Evolutionary conservation across 2,329 filamentous ascomycete species (phyloP), one percentile per base, ranked within the genome.

Genomic region (Zymoseptoria passerinii): DNA sequence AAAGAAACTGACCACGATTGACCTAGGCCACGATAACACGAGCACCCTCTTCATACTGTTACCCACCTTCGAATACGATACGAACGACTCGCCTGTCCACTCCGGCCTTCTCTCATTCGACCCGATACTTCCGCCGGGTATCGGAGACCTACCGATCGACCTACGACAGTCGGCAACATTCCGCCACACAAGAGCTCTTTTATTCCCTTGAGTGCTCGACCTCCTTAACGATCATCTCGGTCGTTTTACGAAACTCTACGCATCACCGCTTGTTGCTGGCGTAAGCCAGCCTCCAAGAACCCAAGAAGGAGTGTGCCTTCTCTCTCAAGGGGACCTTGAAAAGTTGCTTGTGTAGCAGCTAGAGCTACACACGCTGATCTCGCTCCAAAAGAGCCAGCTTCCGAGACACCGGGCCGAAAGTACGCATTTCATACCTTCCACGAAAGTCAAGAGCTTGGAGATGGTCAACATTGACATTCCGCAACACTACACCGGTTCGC

Each of bases 301-400:
- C 62, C 75, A 77, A 80, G 82, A 80, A 76, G 66, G 61, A 67
- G 88, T 94, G 90, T 90, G 90, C 89, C 90, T 94, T 91, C 90
- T 94, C 88, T 92, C 89, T 92, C 89, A 89, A 85, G 83, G 90
- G 89, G 82, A 89, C 35, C 58, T 50, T 88, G 82, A 87, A 85
- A 84, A 88, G 92, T 92, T 90, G 89, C 92, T 90, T 95, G 90
- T 85, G 90, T 83, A 85, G 89, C 86, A 95, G 91, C 90, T 88
- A 91, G 90, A 89, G 91, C 90, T 94, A 88, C 88, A 88, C 86
- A 63, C 63, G 66, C 44, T 65, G 44, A 53, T 27, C 19, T 18
- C 18, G 16, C 20, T 10, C 23, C 16, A 18, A 52, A 28, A 29
- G 50, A 18, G 27, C 10, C 9, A 13, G 28, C 27, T 27, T 23